Evolutionary conservation across 345 rosid genomes (phyloP).

Genomic region (Punica granatum): DNA sequence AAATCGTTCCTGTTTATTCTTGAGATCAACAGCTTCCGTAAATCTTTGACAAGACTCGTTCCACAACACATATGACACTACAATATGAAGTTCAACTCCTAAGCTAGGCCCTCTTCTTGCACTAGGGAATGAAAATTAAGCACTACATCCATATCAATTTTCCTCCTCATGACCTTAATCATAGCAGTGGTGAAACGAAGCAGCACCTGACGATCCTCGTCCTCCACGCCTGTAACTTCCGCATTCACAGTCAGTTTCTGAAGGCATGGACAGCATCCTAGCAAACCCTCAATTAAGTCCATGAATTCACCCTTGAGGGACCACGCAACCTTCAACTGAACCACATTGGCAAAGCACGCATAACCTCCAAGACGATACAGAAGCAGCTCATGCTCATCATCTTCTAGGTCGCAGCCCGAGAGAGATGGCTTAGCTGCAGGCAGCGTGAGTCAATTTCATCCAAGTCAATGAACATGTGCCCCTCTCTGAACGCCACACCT

Average conservation of each 20-base stretch:
- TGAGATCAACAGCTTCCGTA: too few species aligned
- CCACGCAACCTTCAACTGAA: slow-evolving; percentile 74
- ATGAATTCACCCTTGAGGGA: slow-evolving; percentile 50
- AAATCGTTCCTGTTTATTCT: too few species aligned
- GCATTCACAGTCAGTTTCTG: slow-evolving; percentile 60
- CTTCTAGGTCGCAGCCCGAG: slow-evolving; percentile 54
- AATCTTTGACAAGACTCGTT: too few species aligned
- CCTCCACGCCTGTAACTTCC: slow-evolving; percentile 55
- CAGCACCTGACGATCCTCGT: slow-evolving; percentile 56
- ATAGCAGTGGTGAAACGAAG: slow-evolving; percentile 62
- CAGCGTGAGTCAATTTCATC: slow-evolving; percentile 64
- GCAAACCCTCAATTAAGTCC: slow-evolving; percentile 56
- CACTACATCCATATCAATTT: slow-evolving; percentile 60
- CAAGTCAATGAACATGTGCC: slow-evolving; percentile 38
- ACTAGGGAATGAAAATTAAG: slow-evolving; percentile 55
- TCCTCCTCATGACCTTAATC: slow-evolving; percentile 69
- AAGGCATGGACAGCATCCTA: slow-evolving; percentile 61
- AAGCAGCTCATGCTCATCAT: slow-evolving; percentile 49
- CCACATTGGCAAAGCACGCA: slow-evolving; percentile 44
- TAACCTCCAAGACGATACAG: slow-evolving; percentile 57
- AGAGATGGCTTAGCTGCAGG: slow-evolving; percentile 58
- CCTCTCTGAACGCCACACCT: slow-evolving; percentile 54
- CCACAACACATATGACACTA: too few species aligned
- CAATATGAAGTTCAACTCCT: too few species aligned
- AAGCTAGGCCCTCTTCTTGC: too few species aligned